Evolutionary conservation across 177 flowering plant genomes (phyloP).

Genomic region (Tripterygium wilfordii): DNA sequence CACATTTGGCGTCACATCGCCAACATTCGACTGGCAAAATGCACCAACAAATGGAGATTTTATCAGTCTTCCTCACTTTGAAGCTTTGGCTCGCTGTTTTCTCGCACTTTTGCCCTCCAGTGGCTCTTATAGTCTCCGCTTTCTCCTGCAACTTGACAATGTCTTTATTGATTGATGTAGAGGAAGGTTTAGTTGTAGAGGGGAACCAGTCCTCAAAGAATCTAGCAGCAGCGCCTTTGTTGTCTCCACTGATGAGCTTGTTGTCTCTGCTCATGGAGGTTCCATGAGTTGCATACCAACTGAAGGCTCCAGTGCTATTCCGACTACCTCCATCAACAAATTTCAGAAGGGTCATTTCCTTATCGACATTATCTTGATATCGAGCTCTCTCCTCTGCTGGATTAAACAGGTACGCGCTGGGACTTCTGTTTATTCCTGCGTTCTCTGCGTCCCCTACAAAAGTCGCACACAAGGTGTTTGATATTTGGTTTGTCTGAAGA

Average conservation of each 20-base stretch:
- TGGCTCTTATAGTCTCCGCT: constrained; percentile 31
- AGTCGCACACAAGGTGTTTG: background rate
- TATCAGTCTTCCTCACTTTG: constrained; percentile 46
- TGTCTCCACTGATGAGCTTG: constrained; percentile 67
- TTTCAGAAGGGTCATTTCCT: constrained; percentile 57
- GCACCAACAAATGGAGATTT: constrained; percentile 46
- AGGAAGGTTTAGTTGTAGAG: constrained; percentile 4
- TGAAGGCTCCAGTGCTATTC: constrained; percentile 47
- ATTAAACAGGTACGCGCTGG: constrained; percentile 57
- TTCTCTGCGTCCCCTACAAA: constrained; percentile 45
- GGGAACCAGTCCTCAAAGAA: constrained; percentile 61
- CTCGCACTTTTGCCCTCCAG: constrained; percentile 39
- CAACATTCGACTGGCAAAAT: constrained; percentile 69
- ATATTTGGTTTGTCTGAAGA: too few relatives aligned
- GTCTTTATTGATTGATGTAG: constrained; percentile 6
- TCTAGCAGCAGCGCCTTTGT: constrained; percentile 69
- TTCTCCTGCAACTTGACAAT: constrained; percentile 10
- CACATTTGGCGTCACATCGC: constrained; percentile 67
- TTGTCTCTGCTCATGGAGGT: constrained; percentile 62
- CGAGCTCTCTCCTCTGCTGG: constrained; percentile 49
- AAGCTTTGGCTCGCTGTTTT: constrained; percentile 32
- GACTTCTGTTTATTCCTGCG: constrained; percentile 67
- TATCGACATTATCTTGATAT: constrained; percentile 42
- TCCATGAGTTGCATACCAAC: constrained; percentile 68
- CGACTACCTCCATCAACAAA: constrained; percentile 36